Conservation (phyloP, 305 asterid species). For the Rubia balearica region DNA sequence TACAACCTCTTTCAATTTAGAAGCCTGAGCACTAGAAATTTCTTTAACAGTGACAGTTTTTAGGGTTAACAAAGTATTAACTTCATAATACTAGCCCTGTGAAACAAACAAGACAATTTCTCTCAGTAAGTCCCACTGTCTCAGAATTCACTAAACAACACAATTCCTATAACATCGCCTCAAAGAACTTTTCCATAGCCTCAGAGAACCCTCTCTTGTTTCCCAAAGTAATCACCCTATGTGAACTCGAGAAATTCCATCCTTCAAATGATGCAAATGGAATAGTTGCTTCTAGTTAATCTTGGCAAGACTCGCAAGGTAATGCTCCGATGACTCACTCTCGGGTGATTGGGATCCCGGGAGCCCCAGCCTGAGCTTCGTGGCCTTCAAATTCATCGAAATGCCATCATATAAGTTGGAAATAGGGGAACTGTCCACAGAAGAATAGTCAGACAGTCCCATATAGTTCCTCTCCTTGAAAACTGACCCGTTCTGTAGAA, state of each 20-base stretch:
- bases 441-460: constrained; percentile 61
- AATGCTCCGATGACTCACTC: constrained; percentile 24
- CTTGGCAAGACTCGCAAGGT: constrained; percentile 19
- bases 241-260: constrained; percentile 18
- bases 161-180: constrained; percentile 26
- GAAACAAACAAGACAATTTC: constrained; percentile 11
- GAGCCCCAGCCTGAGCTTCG: constrained; percentile 43
- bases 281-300: constrained; percentile 39
- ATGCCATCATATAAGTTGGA: constrained; percentile 28
- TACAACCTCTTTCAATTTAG: constrained; percentile 27
- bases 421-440: constrained; percentile 44
- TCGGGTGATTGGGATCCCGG: constrained; percentile 44
- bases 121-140: constrained; percentile 9
- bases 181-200: constrained; percentile 48
- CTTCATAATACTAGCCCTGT: constrained; percentile 34
- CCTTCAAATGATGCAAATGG: constrained; percentile 39
- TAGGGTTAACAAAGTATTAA: constrained; percentile 19
- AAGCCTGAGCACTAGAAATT: constrained; percentile 26
- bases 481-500: constrained; percentile 30
- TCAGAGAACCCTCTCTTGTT: constrained; percentile 69
- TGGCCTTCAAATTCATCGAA: constrained; percentile 37
- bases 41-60: constrained; percentile 27
- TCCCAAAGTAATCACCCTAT: constrained; percentile 37
- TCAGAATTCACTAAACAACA: background rate
- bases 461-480: constrained; percentile 57